Evolutionary conservation across 208 protist species (phyloP), one percentile per base, ranked within the genome.

Genomic region (Plasmodiophora brassicae): DNA sequence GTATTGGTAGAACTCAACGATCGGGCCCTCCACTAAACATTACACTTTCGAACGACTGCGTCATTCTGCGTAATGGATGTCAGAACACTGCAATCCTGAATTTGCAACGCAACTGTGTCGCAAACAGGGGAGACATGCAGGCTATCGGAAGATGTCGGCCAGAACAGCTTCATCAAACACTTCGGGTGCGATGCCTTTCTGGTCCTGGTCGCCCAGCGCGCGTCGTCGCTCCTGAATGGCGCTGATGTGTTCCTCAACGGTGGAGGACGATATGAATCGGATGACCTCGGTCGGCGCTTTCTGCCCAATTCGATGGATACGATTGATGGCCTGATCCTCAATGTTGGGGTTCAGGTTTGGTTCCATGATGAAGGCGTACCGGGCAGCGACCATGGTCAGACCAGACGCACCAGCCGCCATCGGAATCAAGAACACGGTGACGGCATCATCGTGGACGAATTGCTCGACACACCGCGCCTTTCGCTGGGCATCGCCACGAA

Each of bases 331-430:
- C n/a, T 78, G 65, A 78, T 78, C 65, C n/a, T 78, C 65, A n/a
- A 78, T 5, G 65, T 32, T 78, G 14, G 65, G 65, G n/a, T 78
- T 78, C n/a, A 78, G 65, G 41, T 32, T 32, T 5, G 65, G 65
- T 32, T 78, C 65, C 65, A 78, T 78, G n/a, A 78, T 78, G 65
- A 78, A 78, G 14, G 65, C 65, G n/a, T 38, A 78, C n/a, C 65
- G 32, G 65, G 65, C 65, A 5, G n/a, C 65, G 14, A 78, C 65
- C 65, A 78, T 78, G 14, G 65, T 78, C 65, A 78, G n/a, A 5
- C 65, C 65, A 5, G 65, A 78, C 32, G 65, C 65, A 14, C 65
- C 65, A 36, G 5, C 10, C n/a, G 65, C 65, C 65, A 78, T 78
- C 20, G 65, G 65, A 32, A 78, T 78, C n/a, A 78, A 32, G 65